Conservation (phyloP, 305 asterid genomes). For the Fraxinus sp. region DNA sequence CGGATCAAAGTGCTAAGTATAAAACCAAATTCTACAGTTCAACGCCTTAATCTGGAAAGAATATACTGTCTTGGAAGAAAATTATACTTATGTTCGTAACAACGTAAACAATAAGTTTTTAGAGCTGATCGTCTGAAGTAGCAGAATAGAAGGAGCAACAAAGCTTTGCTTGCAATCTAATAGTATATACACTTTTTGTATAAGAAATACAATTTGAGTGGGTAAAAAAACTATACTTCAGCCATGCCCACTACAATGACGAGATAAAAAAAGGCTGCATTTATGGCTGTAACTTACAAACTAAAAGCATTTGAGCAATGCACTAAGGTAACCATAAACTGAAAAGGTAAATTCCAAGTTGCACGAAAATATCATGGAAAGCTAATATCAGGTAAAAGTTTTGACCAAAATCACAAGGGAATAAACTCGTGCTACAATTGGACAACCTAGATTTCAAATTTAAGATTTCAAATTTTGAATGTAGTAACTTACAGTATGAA, state of each 20-base stretch:
- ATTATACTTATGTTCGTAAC: not conserved
- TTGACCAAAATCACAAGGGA: not conserved
- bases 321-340: not conserved
- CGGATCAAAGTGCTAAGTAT: not conserved
- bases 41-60: not conserved
- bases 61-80: not conserved
- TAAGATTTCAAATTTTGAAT: not conserved
- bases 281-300: not conserved
- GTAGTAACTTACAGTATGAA: conserved; percentile 73
- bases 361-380: not conserved
- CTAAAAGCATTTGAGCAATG: not conserved
- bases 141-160: not conserved
- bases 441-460: not conserved
- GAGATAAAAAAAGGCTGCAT: not conserved
- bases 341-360: not conserved
- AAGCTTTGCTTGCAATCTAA: not conserved
- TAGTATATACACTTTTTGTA: not conserved
- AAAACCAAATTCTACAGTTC: not conserved
- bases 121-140: not conserved
- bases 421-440: not conserved
- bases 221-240: not conserved
- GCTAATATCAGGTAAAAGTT: not conserved
- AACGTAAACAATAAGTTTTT: not conserved
- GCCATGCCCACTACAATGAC: not conserved
- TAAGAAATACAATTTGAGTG: not conserved